phyloP scores from a whole-genome alignment of 2,329 filamentous ascomycete species.

The Amphichorda felina region DNA sequence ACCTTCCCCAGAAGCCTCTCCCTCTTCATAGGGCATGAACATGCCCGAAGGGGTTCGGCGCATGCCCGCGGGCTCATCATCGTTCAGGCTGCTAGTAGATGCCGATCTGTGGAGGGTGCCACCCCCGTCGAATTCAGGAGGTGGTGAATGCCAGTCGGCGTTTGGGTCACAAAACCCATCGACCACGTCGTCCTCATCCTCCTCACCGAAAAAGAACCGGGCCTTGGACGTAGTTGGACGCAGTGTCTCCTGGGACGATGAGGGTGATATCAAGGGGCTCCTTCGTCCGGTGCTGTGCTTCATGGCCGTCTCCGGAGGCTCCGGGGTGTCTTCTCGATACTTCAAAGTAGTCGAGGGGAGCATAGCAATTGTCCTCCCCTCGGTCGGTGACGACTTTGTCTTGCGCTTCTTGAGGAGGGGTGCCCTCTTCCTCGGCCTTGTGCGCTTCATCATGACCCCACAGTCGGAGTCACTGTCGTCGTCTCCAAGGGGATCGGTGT shows the following conservation, averaged over 20 bases:
- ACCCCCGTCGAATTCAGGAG: conserved; percentile 9
- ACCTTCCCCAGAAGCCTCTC: conserved; percentile 49
- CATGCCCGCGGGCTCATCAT: conserved; percentile 47
- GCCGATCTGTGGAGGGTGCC: conserved; percentile 30
- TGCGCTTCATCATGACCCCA: conserved; percentile 71
- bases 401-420: conserved; percentile 26
- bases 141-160: conserved; percentile 19
- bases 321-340: conserved; percentile 65
- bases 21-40: conserved; percentile 81
- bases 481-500: conserved; percentile 28
- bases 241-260: conserved; percentile 73
- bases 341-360: conserved; percentile 82
- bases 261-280: conserved; percentile 50
- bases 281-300: conserved; percentile 43
- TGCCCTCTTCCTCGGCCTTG: conserved; percentile 43
- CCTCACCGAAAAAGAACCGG: conserved; percentile 50
- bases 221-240: conserved; percentile 56
- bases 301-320: conserved; percentile 49
- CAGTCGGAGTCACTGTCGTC: conserved; percentile 62
- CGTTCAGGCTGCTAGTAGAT: conserved; percentile 36
- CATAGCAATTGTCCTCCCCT: conserved; percentile 71
- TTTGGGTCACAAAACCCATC: conserved; percentile 15
- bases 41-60: conserved; percentile 75
- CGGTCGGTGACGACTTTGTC: conserved; percentile 17
- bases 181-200: conserved; percentile 41